phyloP scores from a whole-genome alignment of 1,284 basidiomycete genomes.

The Ceratobasidium sp. region DNA sequence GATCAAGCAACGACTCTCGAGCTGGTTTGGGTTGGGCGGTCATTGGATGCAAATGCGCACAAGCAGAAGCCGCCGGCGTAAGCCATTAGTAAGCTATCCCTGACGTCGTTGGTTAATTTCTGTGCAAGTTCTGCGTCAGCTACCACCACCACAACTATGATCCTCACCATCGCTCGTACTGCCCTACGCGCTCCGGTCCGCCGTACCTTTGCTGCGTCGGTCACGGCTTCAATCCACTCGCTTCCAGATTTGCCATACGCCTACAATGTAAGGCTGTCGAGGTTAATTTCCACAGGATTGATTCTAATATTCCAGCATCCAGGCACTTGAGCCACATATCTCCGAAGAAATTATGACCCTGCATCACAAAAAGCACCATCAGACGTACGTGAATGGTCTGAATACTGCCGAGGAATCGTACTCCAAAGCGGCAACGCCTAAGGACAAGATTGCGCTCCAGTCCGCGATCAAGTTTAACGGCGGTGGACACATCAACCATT shows the following conservation, averaged over 20 bases:
- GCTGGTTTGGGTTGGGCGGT: neutral
- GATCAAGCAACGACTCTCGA: conserved; percentile 5
- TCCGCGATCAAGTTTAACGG: conserved; percentile 78
- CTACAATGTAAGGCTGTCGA: conserved; percentile 75
- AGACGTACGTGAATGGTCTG: conserved; percentile 78
- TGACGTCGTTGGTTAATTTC: conserved; percentile 4
- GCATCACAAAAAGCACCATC: conserved; percentile 90
- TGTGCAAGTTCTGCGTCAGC: conserved; percentile 45
- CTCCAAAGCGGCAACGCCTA: no score
- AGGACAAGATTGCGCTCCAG: conserved; percentile 81
- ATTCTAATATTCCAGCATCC: neutral
- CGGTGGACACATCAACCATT: conserved; percentile 88
- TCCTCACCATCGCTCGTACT: conserved; percentile 62
- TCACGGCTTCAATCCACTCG: conserved; percentile 61
- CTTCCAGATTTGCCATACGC: conserved; percentile 90
- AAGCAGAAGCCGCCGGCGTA: neutral
- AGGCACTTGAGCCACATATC: conserved; percentile 85
- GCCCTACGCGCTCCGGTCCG: conserved; percentile 50
- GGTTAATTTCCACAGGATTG: neutral
- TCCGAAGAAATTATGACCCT: conserved; percentile 83
- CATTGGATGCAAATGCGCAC: neutral
- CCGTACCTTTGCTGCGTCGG: conserved; percentile 57
- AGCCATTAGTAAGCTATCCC: neutral
- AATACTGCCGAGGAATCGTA: no score
- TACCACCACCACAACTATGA: conserved; percentile 51